Conservation (phyloP, 116 monocot species). For the Dioscorea cayenensis region DNA sequence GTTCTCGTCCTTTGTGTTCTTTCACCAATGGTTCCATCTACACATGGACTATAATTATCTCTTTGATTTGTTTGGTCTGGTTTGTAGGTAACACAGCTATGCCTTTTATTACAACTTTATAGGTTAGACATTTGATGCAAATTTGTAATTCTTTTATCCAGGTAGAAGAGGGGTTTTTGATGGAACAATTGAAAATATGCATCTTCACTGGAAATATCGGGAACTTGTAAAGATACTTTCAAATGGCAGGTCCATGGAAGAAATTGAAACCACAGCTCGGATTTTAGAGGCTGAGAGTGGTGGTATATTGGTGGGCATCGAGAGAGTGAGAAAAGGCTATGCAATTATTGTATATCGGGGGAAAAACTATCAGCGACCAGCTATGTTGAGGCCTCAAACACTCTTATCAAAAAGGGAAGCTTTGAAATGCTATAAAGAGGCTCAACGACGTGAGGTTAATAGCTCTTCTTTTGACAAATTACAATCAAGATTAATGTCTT, state of each 20-base stretch:
- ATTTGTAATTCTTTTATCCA: conserved; percentile 18
- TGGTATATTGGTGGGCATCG: conserved; percentile 84
- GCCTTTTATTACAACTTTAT: no score
- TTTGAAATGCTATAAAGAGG: conserved; percentile 60
- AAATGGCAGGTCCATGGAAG: conserved; percentile 41
- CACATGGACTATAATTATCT: no score
- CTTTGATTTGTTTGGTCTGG: no score
- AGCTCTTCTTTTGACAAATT: background rate
- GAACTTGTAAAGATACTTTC: conserved; percentile 94
- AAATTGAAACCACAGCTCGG: conserved; percentile 52
- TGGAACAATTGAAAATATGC: conserved; percentile 99
- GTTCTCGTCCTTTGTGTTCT: no score
- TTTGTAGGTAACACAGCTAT: no score
- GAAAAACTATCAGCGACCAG: conserved; percentile 82
- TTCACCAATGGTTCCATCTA: no score
- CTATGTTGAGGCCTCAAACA: conserved; percentile 61
- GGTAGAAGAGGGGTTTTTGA: conserved; percentile 96
- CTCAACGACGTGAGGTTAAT: conserved; percentile 73
- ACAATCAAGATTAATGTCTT: background rate
- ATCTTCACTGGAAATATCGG: conserved; percentile 98
- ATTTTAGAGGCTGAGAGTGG: conserved; percentile 90
- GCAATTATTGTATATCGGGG: conserved; percentile 92
- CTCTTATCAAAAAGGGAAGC: conserved; percentile 82
- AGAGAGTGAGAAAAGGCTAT: conserved; percentile 86
- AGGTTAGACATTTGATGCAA: background rate